Conservation (phyloP, 169 alveolate genomes). For the Besnoitia besnoiti region DNA sequence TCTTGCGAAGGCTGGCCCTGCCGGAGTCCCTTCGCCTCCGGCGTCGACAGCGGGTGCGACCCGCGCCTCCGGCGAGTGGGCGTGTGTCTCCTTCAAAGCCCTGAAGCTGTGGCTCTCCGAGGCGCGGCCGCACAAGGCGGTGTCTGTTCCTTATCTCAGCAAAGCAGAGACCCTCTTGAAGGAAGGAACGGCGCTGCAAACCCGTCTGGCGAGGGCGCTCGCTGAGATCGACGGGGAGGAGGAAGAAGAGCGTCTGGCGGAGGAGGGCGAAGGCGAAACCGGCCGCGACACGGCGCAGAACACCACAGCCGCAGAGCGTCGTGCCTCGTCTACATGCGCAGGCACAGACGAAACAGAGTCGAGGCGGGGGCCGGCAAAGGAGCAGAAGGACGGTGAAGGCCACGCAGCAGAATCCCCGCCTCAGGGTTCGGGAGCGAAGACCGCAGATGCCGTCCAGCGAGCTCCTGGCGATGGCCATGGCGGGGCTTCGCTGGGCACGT, state of each 20-base stretch:
- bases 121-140: conserved; percentile 49
- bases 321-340: too few species aligned
- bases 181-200: conserved; percentile 49
- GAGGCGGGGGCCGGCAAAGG: neutral
- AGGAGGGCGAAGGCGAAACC: neutral
- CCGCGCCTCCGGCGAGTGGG: neutral
- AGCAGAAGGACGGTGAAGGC: neutral
- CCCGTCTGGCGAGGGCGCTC: neutral
- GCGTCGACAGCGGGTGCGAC: neutral
- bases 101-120: conserved; percentile 52
- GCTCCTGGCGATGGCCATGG: neutral
- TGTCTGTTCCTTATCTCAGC: conserved; percentile 32
- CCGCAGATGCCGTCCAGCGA: neutral
- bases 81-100: conserved; percentile 56
- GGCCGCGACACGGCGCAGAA: too few species aligned
- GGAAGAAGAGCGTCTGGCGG: neutral
- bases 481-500: neutral
- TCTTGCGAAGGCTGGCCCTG: neutral
- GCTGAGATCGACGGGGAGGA: neutral
- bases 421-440: neutral
- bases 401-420: too few species aligned
- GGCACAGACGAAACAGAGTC: neutral
- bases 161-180: conserved; percentile 53
- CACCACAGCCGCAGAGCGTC: too few species aligned
- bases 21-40: neutral